Conservation (phyloP, 2,329 filamentous ascomycete genomes). For the Botryotinia calthae region DNA sequence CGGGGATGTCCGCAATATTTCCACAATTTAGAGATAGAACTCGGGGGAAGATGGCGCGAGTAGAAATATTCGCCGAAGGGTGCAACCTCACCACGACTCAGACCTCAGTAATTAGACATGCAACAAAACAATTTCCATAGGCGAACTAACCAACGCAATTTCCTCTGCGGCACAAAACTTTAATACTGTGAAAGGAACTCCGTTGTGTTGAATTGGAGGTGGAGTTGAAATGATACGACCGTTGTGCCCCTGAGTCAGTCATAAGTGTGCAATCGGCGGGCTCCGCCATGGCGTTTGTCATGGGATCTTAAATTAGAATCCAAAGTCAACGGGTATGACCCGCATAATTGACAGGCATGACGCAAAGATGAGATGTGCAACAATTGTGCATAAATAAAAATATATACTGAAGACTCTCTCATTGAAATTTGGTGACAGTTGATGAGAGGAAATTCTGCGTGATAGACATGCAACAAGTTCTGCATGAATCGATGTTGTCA, state of each 20-base stretch:
- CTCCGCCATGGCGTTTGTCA: neutral
- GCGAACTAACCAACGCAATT: neutral
- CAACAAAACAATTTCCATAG: neutral
- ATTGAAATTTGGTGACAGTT: neutral
- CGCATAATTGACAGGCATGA: conserved; percentile 4
- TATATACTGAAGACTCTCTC: neutral
- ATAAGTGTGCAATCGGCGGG: neutral
- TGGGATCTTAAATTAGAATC: neutral
- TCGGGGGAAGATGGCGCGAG: neutral
- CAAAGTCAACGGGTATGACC: neutral
- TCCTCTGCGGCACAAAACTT: neutral
- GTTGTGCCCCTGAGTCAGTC: conserved; percentile 7
- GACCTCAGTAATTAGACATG: neutral
- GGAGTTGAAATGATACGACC: neutral
- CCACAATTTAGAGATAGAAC: neutral
- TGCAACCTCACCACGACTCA: neutral
- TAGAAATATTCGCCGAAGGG: neutral
- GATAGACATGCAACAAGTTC: neutral
- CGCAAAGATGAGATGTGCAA: conserved; percentile 1
- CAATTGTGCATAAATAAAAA: neutral
- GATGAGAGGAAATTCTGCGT: neutral
- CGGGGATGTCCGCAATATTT: neutral
- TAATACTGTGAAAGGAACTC: neutral
- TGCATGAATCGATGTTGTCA: neutral
- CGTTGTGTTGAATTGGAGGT: neutral